Percentiles rank a stretch among this genome's conserved stretches.
Conservation (phyloP, 2,329 filamentous ascomycete species). For the Colletotrichum tamarilloi region DNA sequence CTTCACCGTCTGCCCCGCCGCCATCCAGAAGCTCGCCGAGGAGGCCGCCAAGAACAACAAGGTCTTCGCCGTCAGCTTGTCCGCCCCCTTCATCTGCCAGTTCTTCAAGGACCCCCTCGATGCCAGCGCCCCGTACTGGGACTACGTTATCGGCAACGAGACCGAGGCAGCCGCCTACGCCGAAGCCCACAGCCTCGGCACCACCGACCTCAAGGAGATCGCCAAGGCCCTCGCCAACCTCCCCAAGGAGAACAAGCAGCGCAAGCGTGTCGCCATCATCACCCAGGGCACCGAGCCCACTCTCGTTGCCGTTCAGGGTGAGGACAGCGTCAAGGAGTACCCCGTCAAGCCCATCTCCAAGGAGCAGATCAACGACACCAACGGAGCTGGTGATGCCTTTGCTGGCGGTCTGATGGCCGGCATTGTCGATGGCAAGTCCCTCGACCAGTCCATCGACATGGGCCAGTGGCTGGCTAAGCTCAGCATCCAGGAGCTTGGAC, state of each 20-base stretch:
- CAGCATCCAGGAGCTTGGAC: constrained; percentile 94
- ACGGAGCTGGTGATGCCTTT: constrained; percentile 96
- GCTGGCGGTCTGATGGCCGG: constrained; percentile 94
- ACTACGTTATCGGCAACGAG: constrained; percentile 98
- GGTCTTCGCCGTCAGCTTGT: constrained; percentile 89
- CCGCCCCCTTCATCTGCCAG: constrained; percentile 93
- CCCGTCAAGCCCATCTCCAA: constrained; percentile 82
- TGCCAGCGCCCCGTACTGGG: constrained; percentile 88
- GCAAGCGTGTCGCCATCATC: constrained; percentile 87
- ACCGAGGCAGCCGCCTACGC: constrained; percentile 91
- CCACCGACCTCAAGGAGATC: constrained; percentile 84
- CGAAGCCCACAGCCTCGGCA: constrained; percentile 79
- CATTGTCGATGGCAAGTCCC: constrained; percentile 83
- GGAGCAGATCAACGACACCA: constrained; percentile 92
- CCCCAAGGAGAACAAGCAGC: constrained; percentile 90
- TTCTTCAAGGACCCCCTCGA: constrained; percentile 98
- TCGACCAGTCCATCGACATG: constrained; percentile 86
- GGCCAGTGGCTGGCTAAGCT: constrained; percentile 96
- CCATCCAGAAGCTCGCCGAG: constrained; percentile 89
- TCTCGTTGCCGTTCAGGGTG: constrained; percentile 80
- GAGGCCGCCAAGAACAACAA: constrained; percentile 93
- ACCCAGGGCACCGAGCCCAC: constrained; percentile 96
- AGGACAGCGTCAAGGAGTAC: constrained; percentile 79
- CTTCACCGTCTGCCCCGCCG: constrained; percentile 93
- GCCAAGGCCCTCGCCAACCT: constrained; percentile 86